A percentile compares a stretch with the other conserved stretches of the same genome.
Evolutionary conservation across 805 yeast species (phyloP).

Genomic region (Debaryomyces hansenii): DNA sequence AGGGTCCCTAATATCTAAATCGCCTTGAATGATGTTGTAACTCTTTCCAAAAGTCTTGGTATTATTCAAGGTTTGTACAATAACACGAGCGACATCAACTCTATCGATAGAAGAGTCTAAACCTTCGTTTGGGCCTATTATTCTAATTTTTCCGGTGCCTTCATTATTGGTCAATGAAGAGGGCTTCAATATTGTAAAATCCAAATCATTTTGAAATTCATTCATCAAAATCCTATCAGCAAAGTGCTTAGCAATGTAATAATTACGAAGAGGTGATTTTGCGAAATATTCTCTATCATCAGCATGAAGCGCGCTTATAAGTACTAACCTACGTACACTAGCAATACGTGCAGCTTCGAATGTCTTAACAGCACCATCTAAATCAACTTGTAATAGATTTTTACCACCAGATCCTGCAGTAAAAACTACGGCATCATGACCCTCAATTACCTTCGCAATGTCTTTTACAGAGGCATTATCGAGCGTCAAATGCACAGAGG

Average conservation of each 20-base stretch:
- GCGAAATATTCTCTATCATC: slow-evolving; percentile 47
- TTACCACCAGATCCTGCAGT: slow-evolving; percentile 65
- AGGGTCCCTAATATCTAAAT: slow-evolving; percentile 2
- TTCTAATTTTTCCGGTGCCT: slow-evolving; percentile 44
- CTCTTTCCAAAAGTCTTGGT: slow-evolving; percentile 41
- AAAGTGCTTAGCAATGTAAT: slow-evolving; percentile 61
- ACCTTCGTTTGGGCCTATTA: slow-evolving; percentile 22
- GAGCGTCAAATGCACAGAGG: slow-evolving; percentile 39
- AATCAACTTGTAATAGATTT: slow-evolving; percentile 52
- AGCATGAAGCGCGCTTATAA: slow-evolving; percentile 59
- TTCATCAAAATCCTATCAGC: slow-evolving; percentile 50
- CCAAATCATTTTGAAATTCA: slow-evolving; percentile 37
- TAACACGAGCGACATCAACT: slow-evolving; percentile 55
- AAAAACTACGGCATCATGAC: slow-evolving; percentile 57
- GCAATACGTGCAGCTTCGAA: slow-evolving; percentile 53
- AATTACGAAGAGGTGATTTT: slow-evolving; percentile 35
- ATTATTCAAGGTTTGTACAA: slow-evolving; percentile 36
- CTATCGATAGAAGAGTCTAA: slow-evolving; percentile 33
- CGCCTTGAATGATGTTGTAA: slow-evolving; percentile 24
- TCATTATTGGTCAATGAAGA: slow-evolving; percentile 41
- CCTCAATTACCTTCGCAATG: slow-evolving; percentile 39
- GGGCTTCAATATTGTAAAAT: slow-evolving; percentile 61
- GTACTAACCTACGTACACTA: slow-evolving; percentile 44
- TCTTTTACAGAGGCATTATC: slow-evolving; percentile 33
- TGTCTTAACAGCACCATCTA: slow-evolving; percentile 60